Percentiles rank a stretch among this genome's conserved stretches.
Evolutionary conservation across 2,329 filamentous ascomycete genomes (phyloP).

Genomic region (Plectosphaerella plurivora): DNA sequence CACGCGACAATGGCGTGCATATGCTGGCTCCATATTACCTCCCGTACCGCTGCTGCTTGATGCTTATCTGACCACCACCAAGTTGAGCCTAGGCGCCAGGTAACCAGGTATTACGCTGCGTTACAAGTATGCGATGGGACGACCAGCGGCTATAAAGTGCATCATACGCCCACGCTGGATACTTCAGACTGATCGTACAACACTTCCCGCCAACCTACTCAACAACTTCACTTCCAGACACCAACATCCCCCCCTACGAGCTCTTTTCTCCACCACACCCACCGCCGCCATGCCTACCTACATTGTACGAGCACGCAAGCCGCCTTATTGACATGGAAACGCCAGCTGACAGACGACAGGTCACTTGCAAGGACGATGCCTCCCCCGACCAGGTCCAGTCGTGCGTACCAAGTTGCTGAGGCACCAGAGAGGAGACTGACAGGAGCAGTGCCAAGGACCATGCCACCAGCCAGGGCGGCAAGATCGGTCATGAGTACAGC

Average conservation of each 20-base stretch:
- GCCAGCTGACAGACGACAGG: conserved; percentile 41
- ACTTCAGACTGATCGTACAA: background rate
- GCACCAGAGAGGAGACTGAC: background rate
- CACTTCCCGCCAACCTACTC: background rate
- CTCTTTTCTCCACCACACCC: background rate
- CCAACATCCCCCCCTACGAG: background rate
- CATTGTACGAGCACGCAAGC: conserved; percentile 38
- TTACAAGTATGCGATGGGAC: background rate
- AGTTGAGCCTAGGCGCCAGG: background rate
- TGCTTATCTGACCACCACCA: background rate
- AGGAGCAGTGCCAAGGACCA: conserved; percentile 67
- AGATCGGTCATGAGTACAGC: conserved; percentile 77
- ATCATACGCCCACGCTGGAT: background rate
- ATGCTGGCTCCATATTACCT: background rate
- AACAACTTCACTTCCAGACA: background rate
- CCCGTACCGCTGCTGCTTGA: background rate
- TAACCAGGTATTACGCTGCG: background rate
- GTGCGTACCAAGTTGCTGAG: conserved; percentile 37
- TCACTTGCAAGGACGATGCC: conserved; percentile 73
- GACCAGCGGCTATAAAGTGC: background rate
- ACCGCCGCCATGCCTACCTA: conserved; percentile 47
- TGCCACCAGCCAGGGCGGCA: conserved; percentile 71
- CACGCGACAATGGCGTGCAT: background rate
- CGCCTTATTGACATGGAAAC: background rate
- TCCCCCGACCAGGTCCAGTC: conserved; percentile 61